A percentile compares a stretch with the other conserved stretches of the same genome.
Evolutionary conservation across 2,329 filamentous ascomycete genomes (phyloP).

Genomic region (Hansfordia pulvinata): DNA sequence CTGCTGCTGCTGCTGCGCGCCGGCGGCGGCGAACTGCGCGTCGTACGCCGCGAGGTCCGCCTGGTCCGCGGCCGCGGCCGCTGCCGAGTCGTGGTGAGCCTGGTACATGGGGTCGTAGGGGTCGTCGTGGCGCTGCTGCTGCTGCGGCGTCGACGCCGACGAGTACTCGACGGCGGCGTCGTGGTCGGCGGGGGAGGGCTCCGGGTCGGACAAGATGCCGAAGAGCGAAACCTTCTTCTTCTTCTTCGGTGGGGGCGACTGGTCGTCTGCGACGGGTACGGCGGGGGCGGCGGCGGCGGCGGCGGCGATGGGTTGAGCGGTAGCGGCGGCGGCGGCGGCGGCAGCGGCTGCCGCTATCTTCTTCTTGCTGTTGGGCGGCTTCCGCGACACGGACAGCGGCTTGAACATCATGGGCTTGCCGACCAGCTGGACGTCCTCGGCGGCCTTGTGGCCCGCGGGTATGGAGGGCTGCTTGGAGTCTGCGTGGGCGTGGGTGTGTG

Average conservation of each 20-base stretch:
- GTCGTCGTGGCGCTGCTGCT: too few species aligned
- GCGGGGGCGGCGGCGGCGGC: constrained; percentile 7
- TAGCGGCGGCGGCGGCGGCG: constrained; percentile 3
- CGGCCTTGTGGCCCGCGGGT: constrained; percentile 40
- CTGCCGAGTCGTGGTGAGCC: constrained; percentile 19
- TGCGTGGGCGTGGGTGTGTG: constrained; percentile 28
- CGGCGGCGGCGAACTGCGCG: constrained; percentile 13
- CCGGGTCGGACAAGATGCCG: constrained; percentile 42
- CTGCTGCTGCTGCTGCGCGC: constrained; percentile 6
- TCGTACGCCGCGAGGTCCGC: constrained; percentile 21
- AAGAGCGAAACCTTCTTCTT: constrained; percentile 59
- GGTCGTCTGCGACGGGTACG: constrained; percentile 7
- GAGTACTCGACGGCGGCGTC: too few species aligned
- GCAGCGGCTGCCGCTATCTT: constrained; percentile 13
- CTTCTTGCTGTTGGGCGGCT: constrained; percentile 55
- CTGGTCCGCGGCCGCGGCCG: constrained; percentile 7
- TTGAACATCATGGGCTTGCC: constrained; percentile 81
- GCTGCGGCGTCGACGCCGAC: constrained; percentile 13
- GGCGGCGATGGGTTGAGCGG: constrained; percentile 6
- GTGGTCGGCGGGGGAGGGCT: too few species aligned
- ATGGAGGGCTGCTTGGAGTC: constrained; percentile 36
- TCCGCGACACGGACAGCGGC: constrained; percentile 72
- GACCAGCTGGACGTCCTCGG: constrained; percentile 53
- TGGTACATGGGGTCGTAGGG: constrained; percentile 41
- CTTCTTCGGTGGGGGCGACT: constrained; percentile 20